Evolutionary conservation across 371 early-diverging fungal species (phyloP).

Genomic region (Syncephalastrum contaminatum): DNA sequence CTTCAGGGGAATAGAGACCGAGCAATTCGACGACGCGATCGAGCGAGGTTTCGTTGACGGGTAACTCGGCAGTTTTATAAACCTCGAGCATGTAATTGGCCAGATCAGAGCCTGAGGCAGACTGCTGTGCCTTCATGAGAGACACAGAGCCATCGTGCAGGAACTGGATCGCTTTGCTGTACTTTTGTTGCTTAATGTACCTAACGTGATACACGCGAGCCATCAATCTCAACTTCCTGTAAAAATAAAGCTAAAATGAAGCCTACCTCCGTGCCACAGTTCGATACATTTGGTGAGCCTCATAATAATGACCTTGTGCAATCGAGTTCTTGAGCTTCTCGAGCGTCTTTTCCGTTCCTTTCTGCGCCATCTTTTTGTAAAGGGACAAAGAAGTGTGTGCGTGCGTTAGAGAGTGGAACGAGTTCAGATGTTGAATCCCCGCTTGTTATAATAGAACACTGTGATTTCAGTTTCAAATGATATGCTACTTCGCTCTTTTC

Average conservation of each 20-base stretch:
- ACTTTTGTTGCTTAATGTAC: slow-evolving; percentile 82
- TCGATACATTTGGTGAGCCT: slow-evolving; percentile 92
- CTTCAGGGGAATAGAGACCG: slow-evolving; percentile 37
- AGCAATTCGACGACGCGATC: slow-evolving; percentile 61
- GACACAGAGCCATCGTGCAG: slow-evolving; percentile 76
- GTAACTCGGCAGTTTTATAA: slow-evolving; percentile 67
- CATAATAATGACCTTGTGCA: slow-evolving; percentile 86
- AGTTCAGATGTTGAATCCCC: too few relatives aligned
- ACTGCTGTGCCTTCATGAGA: slow-evolving; percentile 78
- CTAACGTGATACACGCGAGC: slow-evolving; percentile 28
- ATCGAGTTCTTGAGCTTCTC: slow-evolving; percentile 68
- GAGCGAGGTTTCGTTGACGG: slow-evolving; percentile 71
- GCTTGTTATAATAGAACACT: too few relatives aligned
- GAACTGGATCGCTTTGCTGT: slow-evolving; percentile 74
- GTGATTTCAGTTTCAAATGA: too few relatives aligned
- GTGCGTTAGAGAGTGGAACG: too few relatives aligned
- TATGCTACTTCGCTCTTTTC: too few relatives aligned
- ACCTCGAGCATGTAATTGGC: slow-evolving; percentile 78
- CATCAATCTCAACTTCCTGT: not conserved
- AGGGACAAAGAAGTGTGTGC: too few relatives aligned
- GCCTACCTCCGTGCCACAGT: slow-evolving; percentile 83
- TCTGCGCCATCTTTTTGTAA: slow-evolving; percentile 37
- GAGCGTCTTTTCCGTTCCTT: slow-evolving; percentile 71
- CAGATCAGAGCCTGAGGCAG: slow-evolving; percentile 85
- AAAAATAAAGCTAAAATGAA: not conserved